A percentile compares a stretch with the other conserved stretches of the same genome.
phyloP scores from a whole-genome alignment of 176 grass and related monocot species.

The Oropetium thomaeum region DNA sequence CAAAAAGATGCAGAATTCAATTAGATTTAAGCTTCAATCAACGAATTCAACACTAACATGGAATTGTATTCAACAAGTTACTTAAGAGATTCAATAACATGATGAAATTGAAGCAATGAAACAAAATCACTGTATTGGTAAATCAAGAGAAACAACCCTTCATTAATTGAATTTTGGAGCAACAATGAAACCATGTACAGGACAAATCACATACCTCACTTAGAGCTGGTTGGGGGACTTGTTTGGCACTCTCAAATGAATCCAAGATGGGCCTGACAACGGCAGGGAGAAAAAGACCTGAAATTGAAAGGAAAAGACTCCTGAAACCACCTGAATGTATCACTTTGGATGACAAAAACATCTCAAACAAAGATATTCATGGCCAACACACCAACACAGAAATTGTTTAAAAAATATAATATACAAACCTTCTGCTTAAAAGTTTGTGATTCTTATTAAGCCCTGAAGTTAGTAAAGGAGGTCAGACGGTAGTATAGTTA shows the following conservation, averaged over 20 bases:
- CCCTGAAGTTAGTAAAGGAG: neutral
- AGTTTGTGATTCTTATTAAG: neutral
- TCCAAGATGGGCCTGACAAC: constrained; percentile 77
- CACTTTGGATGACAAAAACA: neutral
- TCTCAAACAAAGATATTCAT: constrained; percentile 6
- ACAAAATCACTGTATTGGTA: neutral
- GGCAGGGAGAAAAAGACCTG: constrained; percentile 78
- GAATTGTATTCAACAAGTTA: neutral
- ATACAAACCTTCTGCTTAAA: neutral
- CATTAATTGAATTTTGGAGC: constrained; percentile 1
- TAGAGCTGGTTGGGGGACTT: constrained; percentile 56
- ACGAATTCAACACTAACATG: neutral
- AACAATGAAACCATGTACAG: neutral
- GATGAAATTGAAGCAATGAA: neutral
- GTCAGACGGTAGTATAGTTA: neutral
- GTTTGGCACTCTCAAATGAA: constrained; percentile 64
- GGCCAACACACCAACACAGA: neutral
- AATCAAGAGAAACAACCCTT: constrained; percentile 13
- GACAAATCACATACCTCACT: constrained; percentile 52
- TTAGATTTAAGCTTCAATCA: constrained; percentile 11
- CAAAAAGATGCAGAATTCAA: neutral
- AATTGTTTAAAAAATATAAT: neutral
- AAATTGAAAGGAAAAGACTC: constrained; percentile 17
- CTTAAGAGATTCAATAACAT: neutral
- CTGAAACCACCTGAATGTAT: neutral